phyloP scores from a whole-genome alignment of 495 filamentous ascomycete species.

The Penicillium tannophilum region DNA sequence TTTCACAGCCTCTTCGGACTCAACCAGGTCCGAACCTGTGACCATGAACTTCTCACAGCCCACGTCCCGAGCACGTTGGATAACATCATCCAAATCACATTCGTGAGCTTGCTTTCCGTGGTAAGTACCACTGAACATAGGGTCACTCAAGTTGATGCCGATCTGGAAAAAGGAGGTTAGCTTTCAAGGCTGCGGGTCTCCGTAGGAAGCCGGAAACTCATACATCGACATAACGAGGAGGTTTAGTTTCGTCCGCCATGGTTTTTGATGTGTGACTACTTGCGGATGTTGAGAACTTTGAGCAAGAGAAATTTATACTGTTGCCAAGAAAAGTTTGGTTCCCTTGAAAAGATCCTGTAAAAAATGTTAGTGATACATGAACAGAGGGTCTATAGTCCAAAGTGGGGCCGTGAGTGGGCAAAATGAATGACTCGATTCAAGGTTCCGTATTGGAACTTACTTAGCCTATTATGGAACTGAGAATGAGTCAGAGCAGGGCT shows the following conservation, averaged over 20 bases:
- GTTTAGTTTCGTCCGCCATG: conserved; percentile 38
- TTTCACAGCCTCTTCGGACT: conserved; percentile 72
- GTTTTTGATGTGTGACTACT: conserved; percentile 10
- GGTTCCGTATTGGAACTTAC: background rate
- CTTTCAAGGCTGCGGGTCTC: background rate
- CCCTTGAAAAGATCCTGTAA: background rate
- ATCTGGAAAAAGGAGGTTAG: conserved; percentile 51
- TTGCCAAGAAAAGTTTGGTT: background rate
- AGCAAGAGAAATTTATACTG: background rate
- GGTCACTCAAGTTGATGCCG: conserved; percentile 92
- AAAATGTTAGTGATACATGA: background rate
- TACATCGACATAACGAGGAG: conserved; percentile 51
- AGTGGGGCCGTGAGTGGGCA: background rate
- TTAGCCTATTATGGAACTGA: background rate
- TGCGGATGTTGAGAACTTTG: conserved; percentile 12
- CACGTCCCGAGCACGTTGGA: conserved; percentile 70
- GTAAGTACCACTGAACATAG: conserved; percentile 81
- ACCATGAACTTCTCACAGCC: conserved; percentile 90
- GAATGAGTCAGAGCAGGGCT: background rate
- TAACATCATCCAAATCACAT: conserved; percentile 73
- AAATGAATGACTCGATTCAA: background rate
- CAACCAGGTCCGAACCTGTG: conserved; percentile 84
- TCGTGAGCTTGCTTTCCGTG: conserved; percentile 80
- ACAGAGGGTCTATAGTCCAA: background rate
- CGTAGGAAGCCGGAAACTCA: conserved; percentile 10